Conservation (phyloP, 164 flowering plant genomes). For the Cinnamomum micranthum region DNA sequence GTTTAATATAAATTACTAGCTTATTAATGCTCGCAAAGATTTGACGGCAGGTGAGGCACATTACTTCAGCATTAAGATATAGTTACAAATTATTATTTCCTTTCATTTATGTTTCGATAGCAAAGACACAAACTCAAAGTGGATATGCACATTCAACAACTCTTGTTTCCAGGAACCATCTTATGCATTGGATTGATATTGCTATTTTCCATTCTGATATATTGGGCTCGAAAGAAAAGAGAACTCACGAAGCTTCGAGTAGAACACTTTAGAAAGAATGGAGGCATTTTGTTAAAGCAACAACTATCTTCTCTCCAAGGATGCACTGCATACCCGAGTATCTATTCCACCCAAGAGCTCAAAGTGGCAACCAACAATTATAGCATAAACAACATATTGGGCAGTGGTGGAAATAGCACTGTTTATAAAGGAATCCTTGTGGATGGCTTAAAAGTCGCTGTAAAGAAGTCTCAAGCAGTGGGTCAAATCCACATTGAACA, state of each 20-base stretch:
- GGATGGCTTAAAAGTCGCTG: conserved; percentile 30
- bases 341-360: conserved; percentile 35
- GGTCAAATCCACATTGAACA: conserved; percentile 35
- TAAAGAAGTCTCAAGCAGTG: conserved; percentile 40
- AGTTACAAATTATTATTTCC: too few species aligned
- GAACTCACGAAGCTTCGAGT: conserved; percentile 27
- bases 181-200: conserved; percentile 14
- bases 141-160: neutral
- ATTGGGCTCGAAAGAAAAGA: conserved; percentile 20
- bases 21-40: too few species aligned
- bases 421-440: conserved; percentile 35
- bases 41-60: too few species aligned
- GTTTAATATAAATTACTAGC: too few species aligned
- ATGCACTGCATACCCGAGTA: conserved; percentile 18
- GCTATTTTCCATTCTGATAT: conserved; percentile 21
- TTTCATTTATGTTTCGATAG: too few species aligned
- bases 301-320: conserved; percentile 22
- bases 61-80: too few species aligned
- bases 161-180: conserved; percentile 9
- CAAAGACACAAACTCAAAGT: neutral
- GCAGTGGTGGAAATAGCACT: conserved; percentile 38
- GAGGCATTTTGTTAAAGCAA: conserved; percentile 37
- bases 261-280: conserved; percentile 39
- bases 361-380: conserved; percentile 40
- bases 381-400: conserved; percentile 26